Conservation (phyloP, 2,329 filamentous ascomycete species). For the Pseudogymnoascus sp. region DNA sequence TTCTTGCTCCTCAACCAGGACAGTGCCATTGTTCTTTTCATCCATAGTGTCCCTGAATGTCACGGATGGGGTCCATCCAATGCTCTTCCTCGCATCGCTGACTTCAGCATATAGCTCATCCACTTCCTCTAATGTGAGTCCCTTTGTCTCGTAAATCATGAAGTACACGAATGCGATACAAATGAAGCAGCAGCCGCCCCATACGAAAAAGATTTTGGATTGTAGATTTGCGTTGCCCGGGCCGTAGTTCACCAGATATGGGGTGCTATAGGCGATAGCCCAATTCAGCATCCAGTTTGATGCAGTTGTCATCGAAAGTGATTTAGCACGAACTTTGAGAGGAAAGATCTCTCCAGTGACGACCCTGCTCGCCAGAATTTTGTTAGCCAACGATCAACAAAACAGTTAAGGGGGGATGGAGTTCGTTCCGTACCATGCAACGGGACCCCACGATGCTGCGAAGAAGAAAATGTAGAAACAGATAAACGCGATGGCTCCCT, state of each 20-base stretch:
- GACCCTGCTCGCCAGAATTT: slow-evolving; percentile 43
- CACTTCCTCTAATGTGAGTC: slow-evolving; percentile 67
- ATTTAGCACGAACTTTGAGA: slow-evolving; percentile 62
- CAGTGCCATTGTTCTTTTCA: neutral
- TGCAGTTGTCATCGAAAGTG: slow-evolving; percentile 65
- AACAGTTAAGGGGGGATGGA: neutral
- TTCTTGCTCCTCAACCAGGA: neutral
- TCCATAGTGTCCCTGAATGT: slow-evolving; percentile 20
- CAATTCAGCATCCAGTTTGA: slow-evolving; percentile 76
- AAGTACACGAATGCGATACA: slow-evolving; percentile 64
- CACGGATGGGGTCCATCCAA: slow-evolving; percentile 39
- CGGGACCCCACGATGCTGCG: slow-evolving; percentile 67
- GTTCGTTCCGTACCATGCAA: slow-evolving; percentile 44
- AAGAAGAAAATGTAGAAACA: slow-evolving; percentile 72
- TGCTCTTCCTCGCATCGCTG: slow-evolving; percentile 61
- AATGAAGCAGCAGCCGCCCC: slow-evolving; percentile 66
- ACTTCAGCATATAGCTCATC: slow-evolving; percentile 71
- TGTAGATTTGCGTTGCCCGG: slow-evolving; percentile 60
- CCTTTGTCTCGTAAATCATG: slow-evolving; percentile 70
- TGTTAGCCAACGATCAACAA: neutral
- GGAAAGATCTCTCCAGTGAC: slow-evolving; percentile 65
- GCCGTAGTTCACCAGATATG: slow-evolving; percentile 66
- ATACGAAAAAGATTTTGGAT: slow-evolving; percentile 70
- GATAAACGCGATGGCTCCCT: slow-evolving; percentile 54
- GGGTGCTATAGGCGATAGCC: slow-evolving; percentile 70